Evolutionary conservation across 2,329 filamentous ascomycete species (phyloP).

Genomic region (Verticillium nubilum): DNA sequence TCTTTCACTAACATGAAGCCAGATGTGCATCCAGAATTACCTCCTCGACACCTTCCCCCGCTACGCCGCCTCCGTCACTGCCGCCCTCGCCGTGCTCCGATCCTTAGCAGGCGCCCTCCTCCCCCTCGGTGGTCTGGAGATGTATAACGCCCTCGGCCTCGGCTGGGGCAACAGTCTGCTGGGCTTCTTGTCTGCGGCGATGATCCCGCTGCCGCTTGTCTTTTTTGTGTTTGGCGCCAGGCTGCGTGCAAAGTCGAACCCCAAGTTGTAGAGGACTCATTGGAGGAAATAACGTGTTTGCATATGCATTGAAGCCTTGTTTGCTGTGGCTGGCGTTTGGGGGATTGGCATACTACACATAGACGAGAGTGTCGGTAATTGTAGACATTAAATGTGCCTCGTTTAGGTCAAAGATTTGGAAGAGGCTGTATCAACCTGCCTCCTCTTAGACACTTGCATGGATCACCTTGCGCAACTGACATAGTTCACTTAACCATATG

Average conservation of each 20-base stretch:
- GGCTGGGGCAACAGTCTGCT: conserved; percentile 39
- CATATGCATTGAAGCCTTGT: not conserved
- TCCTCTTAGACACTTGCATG: too few species aligned
- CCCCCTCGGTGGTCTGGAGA: conserved; percentile 29
- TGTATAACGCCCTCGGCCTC: conserved; percentile 31
- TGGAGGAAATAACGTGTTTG: not conserved
- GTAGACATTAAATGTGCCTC: too few species aligned
- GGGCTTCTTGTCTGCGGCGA: conserved; percentile 29
- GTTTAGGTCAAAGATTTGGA: too few species aligned
- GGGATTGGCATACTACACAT: too few species aligned
- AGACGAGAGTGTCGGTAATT: too few species aligned
- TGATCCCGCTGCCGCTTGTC: conserved; percentile 30
- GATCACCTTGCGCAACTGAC: too few species aligned
- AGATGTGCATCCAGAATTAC: conserved; percentile 51
- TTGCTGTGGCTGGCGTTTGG: not conserved
- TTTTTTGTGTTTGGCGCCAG: conserved; percentile 31
- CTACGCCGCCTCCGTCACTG: conserved; percentile 33
- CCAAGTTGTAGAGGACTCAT: not conserved
- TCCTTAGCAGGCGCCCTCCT: conserved; percentile 31
- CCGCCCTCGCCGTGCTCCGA: conserved; percentile 30
- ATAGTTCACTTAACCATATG: too few species aligned
- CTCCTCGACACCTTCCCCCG: conserved; percentile 48
- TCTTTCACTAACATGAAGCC: not conserved
- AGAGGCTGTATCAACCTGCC: too few species aligned
- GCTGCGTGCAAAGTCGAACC: conserved; percentile 20